Conservation (phyloP, 2,329 filamentous ascomycete species). For the Clonostachys byssicola region DNA sequence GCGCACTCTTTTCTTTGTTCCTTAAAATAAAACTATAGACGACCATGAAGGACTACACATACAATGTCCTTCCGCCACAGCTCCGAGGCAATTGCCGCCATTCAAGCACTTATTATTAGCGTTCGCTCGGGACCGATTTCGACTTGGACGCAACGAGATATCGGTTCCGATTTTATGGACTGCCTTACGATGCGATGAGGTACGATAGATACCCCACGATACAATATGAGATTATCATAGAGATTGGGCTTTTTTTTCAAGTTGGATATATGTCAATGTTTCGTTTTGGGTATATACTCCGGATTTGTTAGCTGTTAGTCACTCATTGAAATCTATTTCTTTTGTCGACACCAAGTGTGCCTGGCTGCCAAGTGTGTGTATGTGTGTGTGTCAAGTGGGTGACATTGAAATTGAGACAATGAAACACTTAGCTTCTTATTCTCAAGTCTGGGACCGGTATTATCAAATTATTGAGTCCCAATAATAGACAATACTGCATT, state of each 20-base stretch:
- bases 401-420: no score
- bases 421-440: no score
- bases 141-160: no score
- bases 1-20: slow-evolving; percentile 4
- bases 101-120: background rate
- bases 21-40: background rate
- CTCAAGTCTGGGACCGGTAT: no score
- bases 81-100: background rate
- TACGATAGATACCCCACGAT: no score
- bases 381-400: no score
- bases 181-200: background rate
- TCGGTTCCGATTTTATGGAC: background rate
- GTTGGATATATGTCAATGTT: background rate
- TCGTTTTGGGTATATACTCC: no score
- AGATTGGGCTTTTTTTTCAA: no score
- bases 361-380: slow-evolving; percentile 34
- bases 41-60: background rate
- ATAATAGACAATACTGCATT: no score
- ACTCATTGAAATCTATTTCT: background rate
- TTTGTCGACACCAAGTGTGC: slow-evolving; percentile 28
- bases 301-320: background rate
- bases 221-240: no score
- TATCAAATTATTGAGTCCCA: no score
- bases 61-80: background rate
- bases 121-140: no score